Conservation (phyloP, 768 basidiomycete species). For the Chlorophyllum brunneum region DNA sequence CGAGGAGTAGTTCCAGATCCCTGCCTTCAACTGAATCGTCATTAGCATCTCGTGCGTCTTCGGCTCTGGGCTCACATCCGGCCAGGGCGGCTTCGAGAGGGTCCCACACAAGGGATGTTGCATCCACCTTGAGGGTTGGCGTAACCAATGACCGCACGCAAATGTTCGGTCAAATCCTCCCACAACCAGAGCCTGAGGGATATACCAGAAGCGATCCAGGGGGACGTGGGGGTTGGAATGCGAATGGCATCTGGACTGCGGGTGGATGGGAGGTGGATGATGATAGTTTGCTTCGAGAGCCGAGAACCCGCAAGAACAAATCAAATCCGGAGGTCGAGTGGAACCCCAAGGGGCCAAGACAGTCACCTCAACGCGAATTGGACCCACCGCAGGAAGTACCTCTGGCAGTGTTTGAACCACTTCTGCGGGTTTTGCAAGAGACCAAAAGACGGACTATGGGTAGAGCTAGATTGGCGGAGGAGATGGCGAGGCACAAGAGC, state of each 20-base stretch:
- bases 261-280: neutral
- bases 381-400: neutral
- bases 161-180: neutral
- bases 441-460: neutral
- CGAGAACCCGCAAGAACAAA: neutral
- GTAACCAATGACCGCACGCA: neutral
- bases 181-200: neutral
- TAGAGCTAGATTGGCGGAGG: slow-evolving; percentile 6
- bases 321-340: neutral
- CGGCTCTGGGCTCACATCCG: neutral
- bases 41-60: neutral
- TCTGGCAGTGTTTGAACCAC: neutral
- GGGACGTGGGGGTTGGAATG: neutral
- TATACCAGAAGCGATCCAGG: neutral
- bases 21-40: neutral
- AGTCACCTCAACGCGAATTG: too few species aligned
- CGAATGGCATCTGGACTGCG: neutral
- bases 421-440: neutral
- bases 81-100: neutral
- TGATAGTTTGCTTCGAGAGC: too few species aligned
- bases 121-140: neutral
- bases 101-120: too few species aligned
- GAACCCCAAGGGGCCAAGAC: too few species aligned
- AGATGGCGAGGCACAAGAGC: neutral
- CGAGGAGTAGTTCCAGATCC: neutral